These are phyloP conservation scores for Lactifluus subvellereus DNA, from an alignment of 768 basidiomycete genomes.

Conservation along the genomic window DNA sequence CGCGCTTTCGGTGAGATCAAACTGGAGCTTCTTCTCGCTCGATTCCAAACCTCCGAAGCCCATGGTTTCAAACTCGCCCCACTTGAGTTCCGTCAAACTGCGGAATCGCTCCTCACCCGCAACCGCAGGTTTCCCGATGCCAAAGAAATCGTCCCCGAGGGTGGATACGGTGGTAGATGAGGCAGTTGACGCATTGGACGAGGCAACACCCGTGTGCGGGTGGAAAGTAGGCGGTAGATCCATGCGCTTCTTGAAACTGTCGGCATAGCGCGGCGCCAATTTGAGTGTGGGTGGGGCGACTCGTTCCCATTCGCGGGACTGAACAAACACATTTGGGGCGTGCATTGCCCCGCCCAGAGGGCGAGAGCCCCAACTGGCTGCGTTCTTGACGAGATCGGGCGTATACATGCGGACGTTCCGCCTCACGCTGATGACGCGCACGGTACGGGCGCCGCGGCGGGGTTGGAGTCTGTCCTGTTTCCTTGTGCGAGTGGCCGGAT, in stretches of 20 bases:
- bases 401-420: conserved; percentile 86
- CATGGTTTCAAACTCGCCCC: conserved; percentile 85
- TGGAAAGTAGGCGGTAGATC: conserved; percentile 55
- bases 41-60: conserved; percentile 60
- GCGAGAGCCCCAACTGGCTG: conserved; percentile 43
- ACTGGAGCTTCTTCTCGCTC: conserved; percentile 72
- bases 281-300: conserved; percentile 59
- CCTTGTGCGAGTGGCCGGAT: conserved; percentile 38
- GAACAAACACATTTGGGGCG: conserved; percentile 42
- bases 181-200: conserved; percentile 31
- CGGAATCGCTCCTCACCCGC: conserved; percentile 65
- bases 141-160: conserved; percentile 27
- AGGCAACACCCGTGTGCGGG: conserved; percentile 37
- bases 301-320: conserved; percentile 73
- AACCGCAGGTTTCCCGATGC: conserved; percentile 30
- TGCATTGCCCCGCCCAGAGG: conserved; percentile 29
- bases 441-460: conserved; percentile 67
- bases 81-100: conserved; percentile 78
- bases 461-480: conserved; percentile 51
- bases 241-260: conserved; percentile 73
- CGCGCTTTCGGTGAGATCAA: conserved; percentile 89
- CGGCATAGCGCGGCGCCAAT: conserved; percentile 63
- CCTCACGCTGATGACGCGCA: conserved; percentile 71
- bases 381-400: conserved; percentile 71
- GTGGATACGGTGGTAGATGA: conserved; percentile 26